phyloP scores from a whole-genome alignment of 2,329 filamentous ascomycete genomes.

The Trematosphaeria pertusa region DNA sequence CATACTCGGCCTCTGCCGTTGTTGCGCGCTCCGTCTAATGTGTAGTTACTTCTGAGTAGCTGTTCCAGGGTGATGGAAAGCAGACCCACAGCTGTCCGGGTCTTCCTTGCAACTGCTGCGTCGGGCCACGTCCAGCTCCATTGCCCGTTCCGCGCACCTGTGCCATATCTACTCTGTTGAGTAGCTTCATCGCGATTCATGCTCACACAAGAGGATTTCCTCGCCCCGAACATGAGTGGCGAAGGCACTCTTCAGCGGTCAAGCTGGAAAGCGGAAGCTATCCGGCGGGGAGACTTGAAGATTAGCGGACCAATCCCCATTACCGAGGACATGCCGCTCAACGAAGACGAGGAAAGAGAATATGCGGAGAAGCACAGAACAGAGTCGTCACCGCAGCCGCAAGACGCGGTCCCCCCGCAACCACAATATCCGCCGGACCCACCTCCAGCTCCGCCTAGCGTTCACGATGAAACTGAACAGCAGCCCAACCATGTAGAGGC shows the following conservation, averaged over 20 bases:
- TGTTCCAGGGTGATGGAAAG: slow-evolving; percentile 25
- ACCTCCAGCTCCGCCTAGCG: slow-evolving; percentile 20
- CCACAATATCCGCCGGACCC: slow-evolving; percentile 22
- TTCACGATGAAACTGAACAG: slow-evolving; percentile 20
- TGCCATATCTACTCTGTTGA: slow-evolving; percentile 15
- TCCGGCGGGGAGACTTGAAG: slow-evolving; percentile 46
- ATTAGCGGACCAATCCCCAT: slow-evolving; percentile 50
- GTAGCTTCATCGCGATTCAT: slow-evolving; percentile 33
- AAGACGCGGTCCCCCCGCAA: slow-evolving; percentile 21
- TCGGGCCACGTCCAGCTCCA: slow-evolving; percentile 32
- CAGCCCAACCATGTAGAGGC: slow-evolving; percentile 6
- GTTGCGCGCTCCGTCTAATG: slow-evolving; percentile 21
- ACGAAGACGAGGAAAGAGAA: slow-evolving; percentile 43
- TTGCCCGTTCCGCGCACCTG: slow-evolving; percentile 19
- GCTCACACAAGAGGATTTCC: slow-evolving; percentile 41
- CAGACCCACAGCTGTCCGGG: slow-evolving; percentile 5
- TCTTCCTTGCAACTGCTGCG: slow-evolving; percentile 30
- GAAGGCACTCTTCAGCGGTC: slow-evolving; percentile 38
- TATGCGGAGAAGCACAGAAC: slow-evolving; percentile 33
- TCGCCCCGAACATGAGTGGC: slow-evolving; percentile 40
- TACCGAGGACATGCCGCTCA: slow-evolving; percentile 43
- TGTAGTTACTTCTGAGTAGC: slow-evolving; percentile 21
- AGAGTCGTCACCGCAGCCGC: slow-evolving; percentile 18
- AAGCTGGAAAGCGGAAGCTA: slow-evolving; percentile 50
- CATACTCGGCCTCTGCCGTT: no score